Evolutionary conservation across 2,329 filamentous ascomycete genomes (phyloP).

Genomic region (Cercospora citrullina): DNA sequence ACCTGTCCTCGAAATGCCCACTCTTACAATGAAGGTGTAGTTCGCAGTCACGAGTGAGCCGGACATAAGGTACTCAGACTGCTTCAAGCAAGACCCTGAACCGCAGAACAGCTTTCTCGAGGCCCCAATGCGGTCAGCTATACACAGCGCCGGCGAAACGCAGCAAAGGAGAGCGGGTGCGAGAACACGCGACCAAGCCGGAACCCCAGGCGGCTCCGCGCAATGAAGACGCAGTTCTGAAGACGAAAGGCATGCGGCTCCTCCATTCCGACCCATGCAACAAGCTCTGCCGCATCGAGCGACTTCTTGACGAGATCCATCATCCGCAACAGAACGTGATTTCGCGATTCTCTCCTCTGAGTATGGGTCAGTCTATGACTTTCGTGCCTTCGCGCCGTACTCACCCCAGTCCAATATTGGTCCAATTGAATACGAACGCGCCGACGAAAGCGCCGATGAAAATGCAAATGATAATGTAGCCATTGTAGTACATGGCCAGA

Average conservation of each 20-base stretch:
- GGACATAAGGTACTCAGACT: not conserved
- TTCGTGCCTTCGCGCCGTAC: not conserved
- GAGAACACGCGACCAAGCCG: not conserved
- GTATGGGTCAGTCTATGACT: constrained; percentile 8
- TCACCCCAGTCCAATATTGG: constrained; percentile 12
- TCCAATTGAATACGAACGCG: constrained; percentile 50
- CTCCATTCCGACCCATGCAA: not conserved
- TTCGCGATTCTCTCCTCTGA: constrained; percentile 26
- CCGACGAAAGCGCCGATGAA: constrained; percentile 74
- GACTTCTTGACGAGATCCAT: not conserved
- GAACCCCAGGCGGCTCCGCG: not conserved
- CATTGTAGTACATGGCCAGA: constrained; percentile 64
- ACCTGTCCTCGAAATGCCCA: not conserved
- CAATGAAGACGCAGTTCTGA: not conserved
- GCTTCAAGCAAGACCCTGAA: not conserved
- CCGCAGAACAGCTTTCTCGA: not conserved
- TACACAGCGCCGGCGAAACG: not conserved
- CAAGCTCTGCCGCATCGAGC: not conserved
- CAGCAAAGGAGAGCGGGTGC: not conserved
- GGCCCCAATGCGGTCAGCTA: not conserved
- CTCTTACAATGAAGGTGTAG: not conserved
- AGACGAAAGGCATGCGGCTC: not conserved
- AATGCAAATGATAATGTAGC: constrained; percentile 78
- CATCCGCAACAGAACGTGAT: constrained; percentile 32
- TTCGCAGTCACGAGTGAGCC: not conserved